phyloP scores from a whole-genome alignment of 2,329 filamentous ascomycete genomes.

The Fusarium pseudocircinatum region DNA sequence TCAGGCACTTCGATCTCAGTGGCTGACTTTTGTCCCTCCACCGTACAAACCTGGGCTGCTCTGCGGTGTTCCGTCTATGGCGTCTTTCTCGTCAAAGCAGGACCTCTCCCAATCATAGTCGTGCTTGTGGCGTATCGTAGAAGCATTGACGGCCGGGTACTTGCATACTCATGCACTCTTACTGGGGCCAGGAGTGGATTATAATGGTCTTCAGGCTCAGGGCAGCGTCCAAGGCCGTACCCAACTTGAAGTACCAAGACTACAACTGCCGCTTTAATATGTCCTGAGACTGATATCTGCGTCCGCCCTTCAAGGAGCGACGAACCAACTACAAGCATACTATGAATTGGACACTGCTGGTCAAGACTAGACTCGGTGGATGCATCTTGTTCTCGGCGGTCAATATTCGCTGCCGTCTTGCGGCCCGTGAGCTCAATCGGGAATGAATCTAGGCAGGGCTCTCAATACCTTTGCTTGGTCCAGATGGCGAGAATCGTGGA shows the following conservation, averaged over 20 bases:
- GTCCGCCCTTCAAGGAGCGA: conserved; percentile 8
- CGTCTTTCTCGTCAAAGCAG: conserved; percentile 39
- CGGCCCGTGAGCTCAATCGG: conserved; percentile 36
- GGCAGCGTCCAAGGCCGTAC: conserved; percentile 28
- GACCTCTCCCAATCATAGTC: conserved; percentile 52
- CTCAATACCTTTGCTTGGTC: conserved; percentile 43
- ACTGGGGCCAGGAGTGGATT: conserved; percentile 26
- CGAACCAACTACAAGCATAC: conserved; percentile 3
- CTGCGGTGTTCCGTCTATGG: conserved; percentile 45
- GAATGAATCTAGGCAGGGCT: conserved; percentile 26
- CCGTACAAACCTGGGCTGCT: conserved; percentile 32
- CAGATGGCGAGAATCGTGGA: conserved; percentile 39
- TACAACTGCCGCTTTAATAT: conserved; percentile 25
- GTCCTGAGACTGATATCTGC: conserved; percentile 21
- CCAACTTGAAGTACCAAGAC: conserved; percentile 25
- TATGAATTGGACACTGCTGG: conserved; percentile 3
- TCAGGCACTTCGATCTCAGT: conserved; percentile 35
- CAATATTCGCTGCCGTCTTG: conserved; percentile 27
- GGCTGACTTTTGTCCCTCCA: conserved; percentile 28
- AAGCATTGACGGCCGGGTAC: conserved; percentile 58
- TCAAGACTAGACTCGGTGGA: conserved; percentile 26
- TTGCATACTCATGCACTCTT: conserved; percentile 57
- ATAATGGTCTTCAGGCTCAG: conserved; percentile 34
- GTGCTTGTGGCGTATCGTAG: conserved; percentile 60
- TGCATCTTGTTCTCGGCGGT: conserved; percentile 19